Percentiles rank a stretch among this genome's conserved stretches.
phyloP scores from a whole-genome alignment of 768 basidiomycete species.

The Amanita polypyramis region DNA sequence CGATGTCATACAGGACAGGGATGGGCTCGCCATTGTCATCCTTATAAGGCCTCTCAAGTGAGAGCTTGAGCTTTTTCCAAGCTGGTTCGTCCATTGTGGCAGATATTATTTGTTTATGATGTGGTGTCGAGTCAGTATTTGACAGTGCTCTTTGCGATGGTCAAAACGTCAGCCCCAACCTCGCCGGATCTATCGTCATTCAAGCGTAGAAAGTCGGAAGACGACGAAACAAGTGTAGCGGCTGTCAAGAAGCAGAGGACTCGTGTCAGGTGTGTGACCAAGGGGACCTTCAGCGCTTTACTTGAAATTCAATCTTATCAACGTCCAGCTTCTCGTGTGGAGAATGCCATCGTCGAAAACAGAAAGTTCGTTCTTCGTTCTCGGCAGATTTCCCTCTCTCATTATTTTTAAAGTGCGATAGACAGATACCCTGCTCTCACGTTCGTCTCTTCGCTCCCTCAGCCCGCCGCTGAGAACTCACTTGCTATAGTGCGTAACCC shows the following conservation, averaged over 20 bases:
- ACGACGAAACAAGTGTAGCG: conserved; percentile 34
- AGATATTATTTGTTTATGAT: conserved; percentile 6
- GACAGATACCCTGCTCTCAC: conserved; percentile 79
- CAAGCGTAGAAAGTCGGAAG: conserved; percentile 59
- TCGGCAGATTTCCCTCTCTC: not conserved
- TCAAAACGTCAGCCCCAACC: conserved; percentile 23
- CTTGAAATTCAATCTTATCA: conserved; percentile 9
- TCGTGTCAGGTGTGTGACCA: conserved; percentile 58
- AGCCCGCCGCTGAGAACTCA: conserved; percentile 11
- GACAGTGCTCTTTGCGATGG: conserved; percentile 22
- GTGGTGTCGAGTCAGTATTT: conserved; percentile 4
- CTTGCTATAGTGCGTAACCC: conserved; percentile 55
- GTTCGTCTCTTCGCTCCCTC: conserved; percentile 27
- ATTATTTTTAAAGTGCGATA: conserved; percentile 53
- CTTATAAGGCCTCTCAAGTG: conserved; percentile 74
- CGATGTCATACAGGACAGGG: conserved; percentile 57
- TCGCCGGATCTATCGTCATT: conserved; percentile 16
- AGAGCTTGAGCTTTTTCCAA: conserved; percentile 54
- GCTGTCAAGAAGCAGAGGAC: conserved; percentile 61
- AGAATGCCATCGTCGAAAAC: conserved; percentile 83
- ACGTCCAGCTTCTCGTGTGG: conserved; percentile 66
- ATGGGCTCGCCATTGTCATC: conserved; percentile 61
- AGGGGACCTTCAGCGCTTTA: not conserved
- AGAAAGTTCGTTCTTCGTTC: conserved; percentile 44
- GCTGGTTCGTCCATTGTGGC: conserved; percentile 19